Conservation (phyloP, 345 rosid genomes). For the Sonneratia alba region DNA sequence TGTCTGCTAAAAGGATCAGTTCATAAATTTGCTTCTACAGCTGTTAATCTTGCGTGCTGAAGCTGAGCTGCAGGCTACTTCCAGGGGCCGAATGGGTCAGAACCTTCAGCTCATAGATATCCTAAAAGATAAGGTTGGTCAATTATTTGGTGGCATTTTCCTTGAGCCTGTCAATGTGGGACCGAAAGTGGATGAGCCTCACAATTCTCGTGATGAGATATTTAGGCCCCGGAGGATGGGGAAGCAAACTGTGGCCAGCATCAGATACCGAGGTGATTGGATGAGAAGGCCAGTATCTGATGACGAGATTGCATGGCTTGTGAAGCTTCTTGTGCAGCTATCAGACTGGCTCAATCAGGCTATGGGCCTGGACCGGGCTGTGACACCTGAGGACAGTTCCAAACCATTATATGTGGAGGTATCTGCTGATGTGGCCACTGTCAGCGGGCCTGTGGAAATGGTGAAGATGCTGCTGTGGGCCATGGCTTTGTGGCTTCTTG, state of each 20-base stretch:
- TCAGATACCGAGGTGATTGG: conserved; percentile 76
- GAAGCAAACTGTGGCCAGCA: conserved; percentile 21
- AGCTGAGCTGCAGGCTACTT: conserved; percentile 64
- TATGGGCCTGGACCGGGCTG: conserved; percentile 46
- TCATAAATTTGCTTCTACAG: conserved; percentile 35
- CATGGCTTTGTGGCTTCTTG: conserved; percentile 37
- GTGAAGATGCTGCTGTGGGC: conserved; percentile 30
- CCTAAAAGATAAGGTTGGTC: conserved; percentile 41
- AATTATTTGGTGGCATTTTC: conserved; percentile 46
- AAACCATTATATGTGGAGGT: conserved; percentile 49
- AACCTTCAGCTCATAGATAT: conserved; percentile 43
- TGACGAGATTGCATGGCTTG: conserved; percentile 80
- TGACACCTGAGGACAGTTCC: conserved; percentile 13
- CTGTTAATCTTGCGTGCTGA: conserved; percentile 77
- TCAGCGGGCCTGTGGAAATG: conserved; percentile 34
- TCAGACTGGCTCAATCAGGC: conserved; percentile 61
- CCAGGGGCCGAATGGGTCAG: conserved; percentile 32
- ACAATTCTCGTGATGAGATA: conserved; percentile 43
- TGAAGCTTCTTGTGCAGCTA: conserved; percentile 47
- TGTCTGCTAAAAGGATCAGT: neutral
- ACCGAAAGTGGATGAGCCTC: conserved; percentile 30
- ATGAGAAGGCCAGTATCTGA: conserved; percentile 78
- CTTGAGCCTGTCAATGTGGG: conserved; percentile 40
- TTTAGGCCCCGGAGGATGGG: conserved; percentile 74
- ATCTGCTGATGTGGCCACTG: conserved; percentile 20